phyloP scores from a whole-genome alignment of 306 rosid species.

The Neltuma alba region DNA sequence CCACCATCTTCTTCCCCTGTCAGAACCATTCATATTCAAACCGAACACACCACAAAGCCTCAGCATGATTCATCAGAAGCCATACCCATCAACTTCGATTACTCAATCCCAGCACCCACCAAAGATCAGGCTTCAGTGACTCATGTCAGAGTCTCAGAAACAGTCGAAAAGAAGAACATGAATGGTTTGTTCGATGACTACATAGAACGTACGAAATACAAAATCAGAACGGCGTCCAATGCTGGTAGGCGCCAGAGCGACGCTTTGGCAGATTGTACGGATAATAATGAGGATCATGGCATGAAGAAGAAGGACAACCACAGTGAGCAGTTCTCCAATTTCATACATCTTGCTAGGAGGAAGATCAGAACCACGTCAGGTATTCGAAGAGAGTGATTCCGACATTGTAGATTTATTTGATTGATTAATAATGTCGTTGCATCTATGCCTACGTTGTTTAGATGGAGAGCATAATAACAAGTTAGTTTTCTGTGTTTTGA shows the following conservation, averaged over 20 bases:
- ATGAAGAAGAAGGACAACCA: constrained; percentile 22
- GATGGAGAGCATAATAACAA: constrained; percentile 23
- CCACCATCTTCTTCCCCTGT: constrained; percentile 1
- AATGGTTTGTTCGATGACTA: constrained; percentile 27
- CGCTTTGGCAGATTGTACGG: constrained; percentile 16
- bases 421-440: constrained; percentile 10
- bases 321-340: constrained; percentile 54
- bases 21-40: constrained; percentile 1
- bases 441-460: neutral
- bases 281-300: constrained; percentile 8
- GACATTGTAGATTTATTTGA: neutral
- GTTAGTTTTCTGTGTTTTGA: neutral
- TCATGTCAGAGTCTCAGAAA: no score
- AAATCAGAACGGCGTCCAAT: constrained; percentile 37
- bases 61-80: constrained; percentile 15
- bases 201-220: constrained; percentile 30
- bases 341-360: constrained; percentile 39
- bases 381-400: constrained; percentile 39
- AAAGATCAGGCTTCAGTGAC: no score
- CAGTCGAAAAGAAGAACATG: neutral
- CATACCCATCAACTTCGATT: constrained; percentile 47
- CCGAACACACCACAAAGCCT: constrained; percentile 8
- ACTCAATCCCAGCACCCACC: constrained; percentile 32
- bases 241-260: constrained; percentile 31
- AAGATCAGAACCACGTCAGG: constrained; percentile 45